Evolutionary conservation across 2,329 filamentous ascomycete genomes (phyloP).

Genomic region (Fusarium hostae): DNA sequence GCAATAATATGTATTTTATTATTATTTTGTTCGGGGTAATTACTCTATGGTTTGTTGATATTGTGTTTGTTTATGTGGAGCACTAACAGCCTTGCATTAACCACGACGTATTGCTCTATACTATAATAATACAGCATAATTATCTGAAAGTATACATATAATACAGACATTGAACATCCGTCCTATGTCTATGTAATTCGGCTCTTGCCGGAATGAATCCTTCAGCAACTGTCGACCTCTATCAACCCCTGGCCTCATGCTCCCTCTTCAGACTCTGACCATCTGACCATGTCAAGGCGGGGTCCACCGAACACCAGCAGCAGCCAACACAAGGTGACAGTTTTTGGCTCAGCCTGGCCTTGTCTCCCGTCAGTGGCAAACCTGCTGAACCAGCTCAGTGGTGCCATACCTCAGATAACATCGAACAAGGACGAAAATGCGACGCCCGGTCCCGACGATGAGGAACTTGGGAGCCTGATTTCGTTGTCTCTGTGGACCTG

Average conservation of each 20-base stretch:
- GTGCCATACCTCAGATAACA: conserved; percentile 39
- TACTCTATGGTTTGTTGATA: conserved; percentile 2
- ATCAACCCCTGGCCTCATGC: conserved; percentile 33
- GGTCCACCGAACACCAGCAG: conserved; percentile 26
- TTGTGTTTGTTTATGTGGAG: conserved; percentile 3
- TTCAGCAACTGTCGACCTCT: conserved; percentile 21
- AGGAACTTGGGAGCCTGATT: background rate
- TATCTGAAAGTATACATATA: background rate
- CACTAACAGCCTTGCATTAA: background rate
- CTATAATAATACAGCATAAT: background rate
- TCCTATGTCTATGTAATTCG: conserved; percentile 6
- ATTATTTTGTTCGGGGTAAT: background rate
- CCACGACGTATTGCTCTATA: background rate
- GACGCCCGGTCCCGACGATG: conserved; percentile 25
- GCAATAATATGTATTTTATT: background rate
- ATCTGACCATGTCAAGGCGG: conserved; percentile 34
- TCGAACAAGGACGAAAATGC: conserved; percentile 35
- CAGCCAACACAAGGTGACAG: conserved; percentile 4
- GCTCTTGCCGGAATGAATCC: conserved; percentile 22
- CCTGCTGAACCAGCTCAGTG: conserved; percentile 24
- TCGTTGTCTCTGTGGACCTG: background rate
- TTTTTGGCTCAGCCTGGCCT: conserved; percentile 1
- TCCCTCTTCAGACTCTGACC: conserved; percentile 30
- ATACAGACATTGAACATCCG: background rate
- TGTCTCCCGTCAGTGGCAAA: conserved; percentile 9